These are phyloP conservation scores for Pythium graminicola DNA, from an alignment of 352 stramenopile genomes.

Conservation along the genomic window DNA sequence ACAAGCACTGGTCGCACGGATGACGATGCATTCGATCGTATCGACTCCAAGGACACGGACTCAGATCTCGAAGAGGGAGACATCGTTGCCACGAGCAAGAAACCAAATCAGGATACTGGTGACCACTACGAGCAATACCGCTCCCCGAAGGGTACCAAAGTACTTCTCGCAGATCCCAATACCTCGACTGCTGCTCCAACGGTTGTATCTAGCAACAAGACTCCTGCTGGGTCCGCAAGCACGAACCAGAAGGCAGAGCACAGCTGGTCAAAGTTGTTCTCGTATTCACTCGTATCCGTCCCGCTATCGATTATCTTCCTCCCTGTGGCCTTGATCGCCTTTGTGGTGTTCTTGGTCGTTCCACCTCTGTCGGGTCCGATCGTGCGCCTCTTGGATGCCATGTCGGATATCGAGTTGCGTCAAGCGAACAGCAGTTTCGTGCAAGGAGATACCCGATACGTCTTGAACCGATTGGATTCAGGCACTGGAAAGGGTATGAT, in stretches of 20 bases:
- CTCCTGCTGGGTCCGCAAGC: background rate
- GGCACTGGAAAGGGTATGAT: conserved; percentile 28
- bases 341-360: conserved; percentile 55
- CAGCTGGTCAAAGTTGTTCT: conserved; percentile 55
- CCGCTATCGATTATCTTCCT: conserved; percentile 54
- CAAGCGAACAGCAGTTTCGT: conserved; percentile 65
- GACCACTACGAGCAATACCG: conserved; percentile 43
- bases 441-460: conserved; percentile 38
- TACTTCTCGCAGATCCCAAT: conserved; percentile 1
- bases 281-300: conserved; percentile 53
- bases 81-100: conserved; percentile 1
- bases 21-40: conserved; percentile 36
- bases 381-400: conserved; percentile 47
- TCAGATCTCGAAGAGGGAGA: conserved; percentile 33
- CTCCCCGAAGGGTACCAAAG: conserved; percentile 40
- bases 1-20: conserved; percentile 26
- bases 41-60: conserved; percentile 50
- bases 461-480: conserved; percentile 46
- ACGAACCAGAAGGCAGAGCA: conserved; percentile 22
- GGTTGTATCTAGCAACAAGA: conserved; percentile 25
- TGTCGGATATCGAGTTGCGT: conserved; percentile 73
- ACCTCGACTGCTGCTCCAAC: conserved; percentile 16
- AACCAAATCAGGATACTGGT: conserved; percentile 1
- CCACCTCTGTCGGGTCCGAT: conserved; percentile 44
- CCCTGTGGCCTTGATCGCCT: conserved; percentile 41